A percentile compares a stretch with the other conserved stretches of the same genome.
Evolutionary conservation across 352 stramenopile genomes (phyloP).

Genomic region (Globisporangium radiosum): DNA sequence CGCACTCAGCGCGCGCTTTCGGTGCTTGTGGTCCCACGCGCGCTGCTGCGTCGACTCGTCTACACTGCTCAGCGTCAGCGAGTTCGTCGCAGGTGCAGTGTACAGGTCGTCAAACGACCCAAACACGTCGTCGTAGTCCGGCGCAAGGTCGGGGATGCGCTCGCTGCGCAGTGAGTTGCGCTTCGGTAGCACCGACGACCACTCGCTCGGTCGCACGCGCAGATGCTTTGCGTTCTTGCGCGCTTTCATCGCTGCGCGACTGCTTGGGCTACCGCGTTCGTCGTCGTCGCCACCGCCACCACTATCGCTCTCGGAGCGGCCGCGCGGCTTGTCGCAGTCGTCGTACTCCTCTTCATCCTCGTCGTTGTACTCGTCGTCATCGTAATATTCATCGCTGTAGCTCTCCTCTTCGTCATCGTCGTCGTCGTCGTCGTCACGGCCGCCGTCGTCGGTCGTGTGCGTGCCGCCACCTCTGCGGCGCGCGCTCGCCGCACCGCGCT

Average conservation of each 20-base stretch:
- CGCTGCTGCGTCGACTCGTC: not conserved
- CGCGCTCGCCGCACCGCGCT: constrained; percentile 12
- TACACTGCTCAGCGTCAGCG: not conserved
- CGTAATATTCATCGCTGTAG: constrained; percentile 15
- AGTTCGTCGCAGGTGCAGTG: constrained; percentile 6
- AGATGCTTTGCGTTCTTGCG: constrained; percentile 4
- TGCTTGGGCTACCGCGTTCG: too few species aligned
- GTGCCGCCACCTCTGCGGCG: not conserved
- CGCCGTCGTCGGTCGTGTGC: constrained; percentile 16
- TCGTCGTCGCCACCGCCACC: not conserved
- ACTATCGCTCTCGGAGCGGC: not conserved
- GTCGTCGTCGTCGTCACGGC: constrained; percentile 26
- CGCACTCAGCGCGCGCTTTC: constrained; percentile 15
- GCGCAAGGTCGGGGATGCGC: constrained; percentile 9
- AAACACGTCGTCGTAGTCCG: constrained; percentile 46
- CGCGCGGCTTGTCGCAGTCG: not conserved
- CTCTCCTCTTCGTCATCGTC: constrained; percentile 15
- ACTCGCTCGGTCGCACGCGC: constrained; percentile 1
- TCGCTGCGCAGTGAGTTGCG: constrained; percentile 17
- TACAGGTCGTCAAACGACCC: constrained; percentile 57
- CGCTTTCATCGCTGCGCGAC: not conserved
- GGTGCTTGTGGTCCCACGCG: constrained; percentile 1
- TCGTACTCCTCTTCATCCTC: constrained; percentile 7
- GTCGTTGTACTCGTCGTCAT: constrained; percentile 12
- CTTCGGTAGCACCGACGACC: constrained; percentile 3